Conservation (phyloP, 2,329 filamentous ascomycete genomes). For the Tolypocladium cylindrosporum region DNA sequence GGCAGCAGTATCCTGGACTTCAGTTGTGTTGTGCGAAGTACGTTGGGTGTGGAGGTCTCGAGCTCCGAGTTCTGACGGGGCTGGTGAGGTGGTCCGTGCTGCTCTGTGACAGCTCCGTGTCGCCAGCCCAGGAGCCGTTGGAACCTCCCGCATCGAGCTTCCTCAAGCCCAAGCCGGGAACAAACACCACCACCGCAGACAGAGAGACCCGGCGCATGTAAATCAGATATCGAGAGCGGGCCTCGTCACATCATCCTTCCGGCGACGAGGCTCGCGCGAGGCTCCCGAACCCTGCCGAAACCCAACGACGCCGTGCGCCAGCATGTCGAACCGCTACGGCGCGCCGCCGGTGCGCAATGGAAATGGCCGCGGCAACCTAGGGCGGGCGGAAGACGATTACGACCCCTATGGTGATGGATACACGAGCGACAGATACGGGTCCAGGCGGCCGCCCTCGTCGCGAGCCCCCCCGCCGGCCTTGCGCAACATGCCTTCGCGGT, state of each 20-base stretch:
- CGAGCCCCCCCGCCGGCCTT: conserved; percentile 19
- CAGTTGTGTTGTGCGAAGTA: too few species aligned
- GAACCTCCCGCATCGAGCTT: not conserved
- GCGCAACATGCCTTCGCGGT: conserved; percentile 24
- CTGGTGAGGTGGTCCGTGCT: not conserved
- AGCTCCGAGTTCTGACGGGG: too few species aligned
- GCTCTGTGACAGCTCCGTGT: not conserved
- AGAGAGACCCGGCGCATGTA: not conserved
- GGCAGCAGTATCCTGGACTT: too few species aligned
- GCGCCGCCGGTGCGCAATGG: conserved; percentile 23
- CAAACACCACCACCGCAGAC: not conserved
- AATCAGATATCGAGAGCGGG: not conserved
- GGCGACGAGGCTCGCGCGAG: conserved; percentile 9
- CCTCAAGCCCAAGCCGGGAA: not conserved
- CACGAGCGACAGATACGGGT: conserved; percentile 30
- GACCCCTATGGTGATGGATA: conserved; percentile 34
- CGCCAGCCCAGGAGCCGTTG: not conserved
- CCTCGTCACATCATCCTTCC: not conserved
- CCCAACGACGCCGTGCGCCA: conserved; percentile 8
- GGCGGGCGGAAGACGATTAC: conserved; percentile 34
- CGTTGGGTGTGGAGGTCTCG: too few species aligned
- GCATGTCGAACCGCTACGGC: conserved; percentile 44
- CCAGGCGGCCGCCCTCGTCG: conserved; percentile 21
- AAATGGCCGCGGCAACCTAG: conserved; percentile 32
- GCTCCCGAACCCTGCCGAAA: not conserved